These are phyloP conservation scores for Amanita polypyramis DNA, from an alignment of 768 basidiomycete species.

Conservation along the genomic window DNA sequence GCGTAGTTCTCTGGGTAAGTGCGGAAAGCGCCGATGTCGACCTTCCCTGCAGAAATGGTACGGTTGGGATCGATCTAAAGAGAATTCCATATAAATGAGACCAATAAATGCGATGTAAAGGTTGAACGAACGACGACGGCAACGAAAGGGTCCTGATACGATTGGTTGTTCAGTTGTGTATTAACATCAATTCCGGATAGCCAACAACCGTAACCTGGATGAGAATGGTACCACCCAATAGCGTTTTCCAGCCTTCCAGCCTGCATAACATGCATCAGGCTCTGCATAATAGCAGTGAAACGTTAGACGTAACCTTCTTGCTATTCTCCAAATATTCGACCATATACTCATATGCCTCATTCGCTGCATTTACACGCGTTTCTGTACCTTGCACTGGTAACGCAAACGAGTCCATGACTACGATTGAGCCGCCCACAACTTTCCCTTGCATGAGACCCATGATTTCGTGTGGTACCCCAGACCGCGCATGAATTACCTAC, in stretches of 20 bases:
- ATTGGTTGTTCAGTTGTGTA: conserved; percentile 93
- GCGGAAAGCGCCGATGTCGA: conserved; percentile 97
- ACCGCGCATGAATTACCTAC: conserved; percentile 95
- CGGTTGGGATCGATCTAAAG: conserved; percentile 92
- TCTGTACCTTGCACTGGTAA: conserved; percentile 97
- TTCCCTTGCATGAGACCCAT: conserved; percentile 99
- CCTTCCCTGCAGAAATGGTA: conserved; percentile 95
- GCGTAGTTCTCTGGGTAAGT: conserved; percentile 96
- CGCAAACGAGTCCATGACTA: conserved; percentile 95
- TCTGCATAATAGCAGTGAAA: background rate
- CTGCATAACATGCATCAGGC: conserved; percentile 23
- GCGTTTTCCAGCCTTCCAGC: conserved; percentile 79
- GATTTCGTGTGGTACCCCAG: conserved; percentile 95
- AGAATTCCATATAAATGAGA: background rate
- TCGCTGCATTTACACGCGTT: conserved; percentile 92
- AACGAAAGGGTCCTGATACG: conserved; percentile 92
- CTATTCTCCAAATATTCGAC: conserved; percentile 82
- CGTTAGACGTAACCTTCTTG: conserved; percentile 48
- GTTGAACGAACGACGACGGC: conserved; percentile 78
- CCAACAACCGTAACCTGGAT: conserved; percentile 99
- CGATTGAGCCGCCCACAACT: conserved; percentile 65
- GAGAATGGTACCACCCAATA: conserved; percentile 98
- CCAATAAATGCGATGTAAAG: background rate
- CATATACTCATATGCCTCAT: conserved; percentile 98
- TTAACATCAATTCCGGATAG: conserved; percentile 97